Base-by-base conservation (phyloP, 805 yeast species). In the Metschnikowia amazonensis region DNA sequence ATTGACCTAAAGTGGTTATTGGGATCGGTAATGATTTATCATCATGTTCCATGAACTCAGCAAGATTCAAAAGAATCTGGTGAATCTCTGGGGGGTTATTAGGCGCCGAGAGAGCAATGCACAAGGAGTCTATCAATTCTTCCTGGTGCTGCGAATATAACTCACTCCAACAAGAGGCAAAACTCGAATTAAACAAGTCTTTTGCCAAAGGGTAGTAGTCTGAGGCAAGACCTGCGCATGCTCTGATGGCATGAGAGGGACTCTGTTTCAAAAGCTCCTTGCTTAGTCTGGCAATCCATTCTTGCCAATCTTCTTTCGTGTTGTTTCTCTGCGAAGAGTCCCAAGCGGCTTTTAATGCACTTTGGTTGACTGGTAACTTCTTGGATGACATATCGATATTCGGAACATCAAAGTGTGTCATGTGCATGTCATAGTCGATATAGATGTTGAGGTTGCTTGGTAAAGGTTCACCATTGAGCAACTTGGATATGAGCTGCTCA, bases 31-130 rank as follows among this genome's bases (percentile, higher is more conserved):
- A 73, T 0, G 97, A 86, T 58, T 89, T 90, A 55, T 89, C 97
- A 64, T 92, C 97, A 57, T 92, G 98, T 60, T 94, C 99, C 94
- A 94, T 85, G 59, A 86, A 94, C 63, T 94, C 99, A 0, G 96
- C 96, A 46, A 94, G 70, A 52, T 92, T 90, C 54, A 94, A 72
- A 48, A 94, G 72, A 1, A 89, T 85, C 60, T 94, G 98, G 58
- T 89, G 85, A 36, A 94, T 90, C 56, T 94, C 99, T 0, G 99
- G 97, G 0, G 97, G 96, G 52, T 88, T 89, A 55, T 89, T 87
- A 3, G 95, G 86, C 0, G 97, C 86, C 0, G 92, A 86, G 50
- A 92, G 70, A 0, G 98, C 98, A 42, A 84, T 76, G 59, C 95
- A 89, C 33, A 94, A 75, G 2, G 95, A 78, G 54, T 86, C 86